These are phyloP conservation scores for Calycina herbarum DNA, from an alignment of 2,329 filamentous ascomycete genomes.

Conservation along the genomic window DNA sequence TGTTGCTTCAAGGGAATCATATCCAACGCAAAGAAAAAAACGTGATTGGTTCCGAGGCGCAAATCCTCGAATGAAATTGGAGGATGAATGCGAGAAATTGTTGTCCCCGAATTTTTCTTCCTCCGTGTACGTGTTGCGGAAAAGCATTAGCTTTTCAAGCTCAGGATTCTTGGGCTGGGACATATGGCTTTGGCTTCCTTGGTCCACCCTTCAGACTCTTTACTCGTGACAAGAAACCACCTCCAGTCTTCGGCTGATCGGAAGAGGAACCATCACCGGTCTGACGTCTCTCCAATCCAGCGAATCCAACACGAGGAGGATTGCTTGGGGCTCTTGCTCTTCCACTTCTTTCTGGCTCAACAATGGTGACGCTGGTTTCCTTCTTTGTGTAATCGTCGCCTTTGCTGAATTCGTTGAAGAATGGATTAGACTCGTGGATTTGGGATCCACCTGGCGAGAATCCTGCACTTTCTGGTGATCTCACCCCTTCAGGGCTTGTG, in stretches of 20 bases:
- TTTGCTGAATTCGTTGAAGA: conserved; percentile 75
- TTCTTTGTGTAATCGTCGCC: conserved; percentile 65
- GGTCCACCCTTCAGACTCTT: conserved; percentile 78
- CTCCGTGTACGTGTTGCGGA: neutral
- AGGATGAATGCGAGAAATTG: neutral
- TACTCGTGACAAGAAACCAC: conserved; percentile 74
- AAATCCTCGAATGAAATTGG: conserved; percentile 2
- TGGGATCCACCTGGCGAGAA: conserved; percentile 38
- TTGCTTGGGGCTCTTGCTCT: conserved; percentile 55
- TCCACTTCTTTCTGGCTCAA: conserved; percentile 43
- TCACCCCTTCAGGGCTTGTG: conserved; percentile 53
- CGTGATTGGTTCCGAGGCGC: neutral
- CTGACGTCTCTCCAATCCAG: conserved; percentile 59
- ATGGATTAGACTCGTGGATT: conserved; percentile 66
- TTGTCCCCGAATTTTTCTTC: neutral
- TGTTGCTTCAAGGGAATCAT: neutral
- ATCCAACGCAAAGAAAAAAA: neutral
- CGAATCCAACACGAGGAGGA: conserved; percentile 49
- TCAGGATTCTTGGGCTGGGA: conserved; percentile 8
- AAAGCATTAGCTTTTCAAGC: neutral
- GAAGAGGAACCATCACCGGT: conserved; percentile 48
- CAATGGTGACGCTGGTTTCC: conserved; percentile 44
- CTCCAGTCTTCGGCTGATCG: conserved; percentile 44
- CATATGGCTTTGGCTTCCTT: conserved; percentile 41
- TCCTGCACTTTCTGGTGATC: conserved; percentile 28